Evolutionary conservation across 2,329 filamentous ascomycete species (phyloP), one percentile per base, ranked within the genome.

Genomic region (Phyllosticta capitalensis): DNA sequence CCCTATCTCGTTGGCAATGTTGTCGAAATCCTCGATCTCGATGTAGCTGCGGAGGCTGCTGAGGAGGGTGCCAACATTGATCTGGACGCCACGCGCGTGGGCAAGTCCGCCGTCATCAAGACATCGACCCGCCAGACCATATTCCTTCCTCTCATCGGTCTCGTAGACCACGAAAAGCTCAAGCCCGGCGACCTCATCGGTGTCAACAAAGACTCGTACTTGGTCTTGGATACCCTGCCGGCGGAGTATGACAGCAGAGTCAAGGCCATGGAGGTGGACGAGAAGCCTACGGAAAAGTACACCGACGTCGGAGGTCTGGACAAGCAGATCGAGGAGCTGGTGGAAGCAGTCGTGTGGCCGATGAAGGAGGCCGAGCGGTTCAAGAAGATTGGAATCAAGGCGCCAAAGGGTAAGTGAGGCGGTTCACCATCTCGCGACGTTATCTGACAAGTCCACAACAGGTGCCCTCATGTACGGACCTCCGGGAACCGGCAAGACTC

Each of bases 331-430:
- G 92, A 96, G 74, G 95, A 99, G 78, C 83, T 99, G 58, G 92
- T 99, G 9, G 94, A 99, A 78, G 94, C 94, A 59, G 94, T 99
- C 55, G 94, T 99, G 28, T 97, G 92, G 92, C 94, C 94, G 1
- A 99, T 99, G 94, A 97, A 97, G 83, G 92, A 99, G 78, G 92
- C 94, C 1, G 95, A 99, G 68, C 85, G 92, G 20, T 99, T 99
- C 80, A 97, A 96, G 83, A 97, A 96, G 83, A 96, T 99, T 69
- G 94, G 94, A 67, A 99, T 99, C 81, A 99, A 99, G 79, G 92
- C 94, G 49, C 94, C 94, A 14, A 99, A 99, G 79, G 94, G 94
- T 96, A 83, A 63, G 77, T 67, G 59, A 14, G 9, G 10, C 38
- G 4, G 26, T 22, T 54, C 5, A 26, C n/a, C 5, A 38, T 53